These are phyloP conservation scores for Arthrinium puccinioides DNA, from an alignment of 2,329 filamentous ascomycete species.

Conservation along the genomic window DNA sequence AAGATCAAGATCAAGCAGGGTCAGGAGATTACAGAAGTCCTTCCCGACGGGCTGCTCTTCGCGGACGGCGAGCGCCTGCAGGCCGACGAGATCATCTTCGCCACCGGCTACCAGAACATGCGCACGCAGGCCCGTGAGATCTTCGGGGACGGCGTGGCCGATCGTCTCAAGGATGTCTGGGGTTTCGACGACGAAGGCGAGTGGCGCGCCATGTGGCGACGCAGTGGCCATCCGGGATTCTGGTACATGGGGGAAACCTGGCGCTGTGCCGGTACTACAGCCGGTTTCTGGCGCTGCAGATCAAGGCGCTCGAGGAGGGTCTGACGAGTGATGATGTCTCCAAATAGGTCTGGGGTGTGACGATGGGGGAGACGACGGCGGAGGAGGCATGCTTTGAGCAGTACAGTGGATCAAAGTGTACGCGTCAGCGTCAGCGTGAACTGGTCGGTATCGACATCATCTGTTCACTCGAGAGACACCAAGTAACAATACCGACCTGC, in stretches of 20 bases:
- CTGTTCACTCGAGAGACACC: too few species aligned
- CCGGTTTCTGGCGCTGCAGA: conserved; percentile 38
- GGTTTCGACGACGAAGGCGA: conserved; percentile 51
- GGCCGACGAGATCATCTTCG: conserved; percentile 50
- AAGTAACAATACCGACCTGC: too few species aligned
- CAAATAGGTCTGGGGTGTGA: too few species aligned
- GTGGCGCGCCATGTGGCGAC: conserved; percentile 39
- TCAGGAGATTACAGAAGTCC: conserved; percentile 40
- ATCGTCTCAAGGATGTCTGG: conserved; percentile 53
- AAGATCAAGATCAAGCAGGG: conserved; percentile 47
- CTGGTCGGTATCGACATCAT: too few species aligned
- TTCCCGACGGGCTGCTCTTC: conserved; percentile 30
- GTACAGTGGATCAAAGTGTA: too few species aligned
- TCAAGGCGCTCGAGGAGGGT: conserved; percentile 35
- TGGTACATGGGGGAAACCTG: conserved; percentile 47
- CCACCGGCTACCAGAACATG: conserved; percentile 60
- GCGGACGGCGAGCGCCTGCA: conserved; percentile 41
- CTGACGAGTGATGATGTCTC: conserved; percentile 15
- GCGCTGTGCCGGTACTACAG: conserved; percentile 39
- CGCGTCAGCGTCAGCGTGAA: too few species aligned
- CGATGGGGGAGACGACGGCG: too few species aligned
- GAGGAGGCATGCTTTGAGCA: too few species aligned
- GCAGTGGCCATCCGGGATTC: conserved; percentile 38
- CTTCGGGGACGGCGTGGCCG: conserved; percentile 54
- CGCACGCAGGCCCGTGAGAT: conserved; percentile 51